A percentile compares a stretch with the other conserved stretches of the same genome.
Evolutionary conservation across 2,329 filamentous ascomycete species (phyloP).

Genomic region (Myriosclerotinia scirpicola): DNA sequence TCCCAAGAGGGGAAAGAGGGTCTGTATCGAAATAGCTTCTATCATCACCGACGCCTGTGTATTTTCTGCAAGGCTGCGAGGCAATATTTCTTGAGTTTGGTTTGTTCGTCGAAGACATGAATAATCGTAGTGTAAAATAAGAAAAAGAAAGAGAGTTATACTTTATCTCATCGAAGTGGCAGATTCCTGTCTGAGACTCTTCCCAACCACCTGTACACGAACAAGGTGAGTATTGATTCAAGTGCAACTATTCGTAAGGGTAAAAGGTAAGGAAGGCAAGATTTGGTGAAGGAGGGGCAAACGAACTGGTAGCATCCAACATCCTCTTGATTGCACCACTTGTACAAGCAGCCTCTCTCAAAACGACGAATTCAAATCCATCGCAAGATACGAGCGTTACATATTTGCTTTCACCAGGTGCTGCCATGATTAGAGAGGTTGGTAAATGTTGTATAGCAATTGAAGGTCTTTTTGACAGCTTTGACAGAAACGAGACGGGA

Average conservation of each 20-base stretch:
- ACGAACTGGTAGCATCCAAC: slow-evolving; percentile 65
- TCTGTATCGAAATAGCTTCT: slow-evolving; percentile 39
- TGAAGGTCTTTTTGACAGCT: neutral
- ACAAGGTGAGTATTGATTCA: slow-evolving; percentile 10
- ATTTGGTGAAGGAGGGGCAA: slow-evolving; percentile 9
- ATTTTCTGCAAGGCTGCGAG: neutral
- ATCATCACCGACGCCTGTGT: slow-evolving; percentile 39
- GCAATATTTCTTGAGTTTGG: neutral
- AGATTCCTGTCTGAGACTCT: slow-evolving; percentile 64
- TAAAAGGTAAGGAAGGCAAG: slow-evolving; percentile 12
- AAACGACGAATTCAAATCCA: slow-evolving; percentile 73
- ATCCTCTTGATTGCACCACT: slow-evolving; percentile 74
- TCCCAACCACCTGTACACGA: slow-evolving; percentile 56
- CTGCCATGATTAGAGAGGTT: slow-evolving; percentile 23
- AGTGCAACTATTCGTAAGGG: slow-evolving; percentile 13
- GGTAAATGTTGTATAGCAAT: slow-evolving; percentile 22
- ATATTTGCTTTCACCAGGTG: slow-evolving; percentile 56
- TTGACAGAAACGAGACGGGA: no score
- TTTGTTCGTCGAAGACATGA: slow-evolving; percentile 1
- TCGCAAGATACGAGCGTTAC: slow-evolving; percentile 75
- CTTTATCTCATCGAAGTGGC: slow-evolving; percentile 72
- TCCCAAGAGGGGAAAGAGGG: slow-evolving; percentile 33
- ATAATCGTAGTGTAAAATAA: neutral
- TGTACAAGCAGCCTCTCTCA: slow-evolving; percentile 67
- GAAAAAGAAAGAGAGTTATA: slow-evolving; percentile 45